Conservation (phyloP, 164 flowering plant species). For the Macadamia integrifolia region DNA sequence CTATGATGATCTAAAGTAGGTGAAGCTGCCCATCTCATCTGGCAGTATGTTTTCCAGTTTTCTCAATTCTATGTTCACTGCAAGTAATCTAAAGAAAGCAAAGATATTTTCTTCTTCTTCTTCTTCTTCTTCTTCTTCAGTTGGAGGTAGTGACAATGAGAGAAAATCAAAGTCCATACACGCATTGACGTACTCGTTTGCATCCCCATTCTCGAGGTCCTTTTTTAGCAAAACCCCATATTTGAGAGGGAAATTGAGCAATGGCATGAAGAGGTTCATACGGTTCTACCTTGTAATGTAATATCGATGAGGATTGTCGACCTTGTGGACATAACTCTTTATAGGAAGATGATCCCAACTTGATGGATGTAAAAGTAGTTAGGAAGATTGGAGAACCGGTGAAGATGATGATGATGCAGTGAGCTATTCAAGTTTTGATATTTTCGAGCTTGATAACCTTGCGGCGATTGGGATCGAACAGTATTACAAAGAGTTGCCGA, state of each 20-base stretch:
- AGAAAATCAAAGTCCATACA: conserved; percentile 29
- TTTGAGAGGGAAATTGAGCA: conserved; percentile 34
- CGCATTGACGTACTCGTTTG: conserved; percentile 61
- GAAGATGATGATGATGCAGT: no score
- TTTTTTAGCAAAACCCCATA: conserved; percentile 82
- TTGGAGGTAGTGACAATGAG: no score
- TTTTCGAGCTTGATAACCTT: conserved; percentile 29
- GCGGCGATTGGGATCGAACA: conserved; percentile 55
- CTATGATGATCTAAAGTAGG: conserved; percentile 75
- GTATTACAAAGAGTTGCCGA: conserved; percentile 77
- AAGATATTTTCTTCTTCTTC: no score
- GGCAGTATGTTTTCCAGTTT: conserved; percentile 71
- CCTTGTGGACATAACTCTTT: conserved; percentile 50
- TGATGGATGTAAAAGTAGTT: background rate
- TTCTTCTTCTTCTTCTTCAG: no score
- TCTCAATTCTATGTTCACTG: conserved; percentile 65
- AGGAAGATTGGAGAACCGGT: no score
- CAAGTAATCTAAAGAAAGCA: conserved; percentile 39
- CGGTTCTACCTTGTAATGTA: conserved; percentile 71
- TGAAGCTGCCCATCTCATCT: conserved; percentile 82
- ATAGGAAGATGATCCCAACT: conserved; percentile 21
- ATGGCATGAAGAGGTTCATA: conserved; percentile 55
- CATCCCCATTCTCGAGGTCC: conserved; percentile 74
- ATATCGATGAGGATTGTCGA: conserved; percentile 56
- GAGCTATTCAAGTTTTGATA: no score